Conservation (phyloP, 306 rosid genomes). For the Styphnolobium japonicum region DNA sequence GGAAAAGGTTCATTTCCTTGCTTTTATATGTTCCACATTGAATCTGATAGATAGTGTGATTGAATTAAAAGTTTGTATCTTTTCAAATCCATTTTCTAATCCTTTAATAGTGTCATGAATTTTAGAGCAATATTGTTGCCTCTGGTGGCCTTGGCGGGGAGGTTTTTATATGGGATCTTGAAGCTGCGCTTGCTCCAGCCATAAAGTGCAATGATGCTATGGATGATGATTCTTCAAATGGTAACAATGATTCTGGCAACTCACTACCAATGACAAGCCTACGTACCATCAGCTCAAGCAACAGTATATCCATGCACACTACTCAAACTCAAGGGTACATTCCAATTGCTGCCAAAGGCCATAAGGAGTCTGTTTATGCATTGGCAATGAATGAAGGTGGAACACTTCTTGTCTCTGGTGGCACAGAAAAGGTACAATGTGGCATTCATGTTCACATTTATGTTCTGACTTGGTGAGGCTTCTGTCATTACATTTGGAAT, state of each 20-base stretch:
- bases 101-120: constrained; percentile 80
- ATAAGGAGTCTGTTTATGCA: constrained; percentile 96
- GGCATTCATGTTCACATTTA: constrained; percentile 26
- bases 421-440: constrained; percentile 83
- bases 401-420: constrained; percentile 90
- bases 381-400: constrained; percentile 92
- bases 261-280: constrained; percentile 55
- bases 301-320: constrained; percentile 59
- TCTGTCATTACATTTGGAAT: constrained; percentile 2
- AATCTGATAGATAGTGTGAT: constrained; percentile 24
- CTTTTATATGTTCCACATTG: not conserved
- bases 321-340: constrained; percentile 73
- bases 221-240: constrained; percentile 70
- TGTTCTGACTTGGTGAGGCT: constrained; percentile 18
- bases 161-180: constrained; percentile 93
- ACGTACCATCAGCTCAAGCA: constrained; percentile 74
- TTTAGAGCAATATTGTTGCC: constrained; percentile 98
- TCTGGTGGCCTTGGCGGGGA: constrained; percentile 99
- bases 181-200: constrained; percentile 64
- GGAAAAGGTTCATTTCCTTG: constrained; percentile 15
- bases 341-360: constrained; percentile 89
- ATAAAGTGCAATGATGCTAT: constrained; percentile 57
- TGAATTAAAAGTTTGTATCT: constrained; percentile 27
- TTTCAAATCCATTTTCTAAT: constrained; percentile 65
- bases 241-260: constrained; percentile 62